Evolutionary conservation across 2,329 filamentous ascomycete genomes (phyloP), one percentile per base, ranked within the genome.

Genomic region (Epichloe gansuensis): DNA sequence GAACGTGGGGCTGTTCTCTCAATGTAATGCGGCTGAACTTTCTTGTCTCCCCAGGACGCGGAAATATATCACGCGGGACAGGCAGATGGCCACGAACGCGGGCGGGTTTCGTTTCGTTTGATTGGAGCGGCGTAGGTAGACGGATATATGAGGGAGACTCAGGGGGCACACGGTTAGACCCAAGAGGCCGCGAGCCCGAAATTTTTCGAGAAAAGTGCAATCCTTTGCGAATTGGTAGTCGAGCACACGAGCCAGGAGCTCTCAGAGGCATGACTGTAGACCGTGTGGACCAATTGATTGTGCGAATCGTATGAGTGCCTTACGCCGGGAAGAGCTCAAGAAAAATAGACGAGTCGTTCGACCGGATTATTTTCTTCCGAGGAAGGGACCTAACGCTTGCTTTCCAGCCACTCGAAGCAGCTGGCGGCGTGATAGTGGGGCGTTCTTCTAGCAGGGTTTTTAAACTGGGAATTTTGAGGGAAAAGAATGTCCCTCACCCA

Each of bases 121-220:
- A 81, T 66, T 95, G 89, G n/a, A 82, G 78, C 48, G 86, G 79
- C 59, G 77, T 76, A 47, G 91, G 91, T 52, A 96, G 75, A 59
- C 88, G 82, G 70, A 97, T 86, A 74, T 86, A 97, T 58, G 80
- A 79, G 46, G 93, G 91, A 38, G 90, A 95, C 66, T 96, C 88
- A 48, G 93, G 91, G 17, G 85, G 85, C 57, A 91, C 86, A 46
- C 74, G 72, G 55, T 80, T 74, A 48, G 70, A 70, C 63, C 65
- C 53, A 62, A 69, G 67, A 46, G 66, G 58, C 50, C 64, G 57
- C 25, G 66, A 67, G 7, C 63, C 65, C 23, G 67, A 68, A 54
- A 71, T 67, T 37, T 58, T 56, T 54, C 66, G 62, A n/a, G 61
- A 55, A 13, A 58, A 51, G 42, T 54, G 41, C n/a, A 61, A 49